Conservation (phyloP, 805 yeast species). For the Priceomyces haplophilus region DNA sequence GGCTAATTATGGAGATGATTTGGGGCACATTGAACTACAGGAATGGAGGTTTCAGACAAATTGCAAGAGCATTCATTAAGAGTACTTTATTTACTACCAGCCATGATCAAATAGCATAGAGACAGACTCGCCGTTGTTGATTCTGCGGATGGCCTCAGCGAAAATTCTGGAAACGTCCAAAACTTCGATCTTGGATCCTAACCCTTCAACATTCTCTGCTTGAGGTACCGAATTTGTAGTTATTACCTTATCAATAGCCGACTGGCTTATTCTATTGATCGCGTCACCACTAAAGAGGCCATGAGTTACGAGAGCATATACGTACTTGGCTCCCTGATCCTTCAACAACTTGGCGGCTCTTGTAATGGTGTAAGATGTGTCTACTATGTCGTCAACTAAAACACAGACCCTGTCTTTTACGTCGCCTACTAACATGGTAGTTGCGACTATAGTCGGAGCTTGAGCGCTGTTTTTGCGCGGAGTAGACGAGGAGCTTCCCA, state of each 20-base stretch:
- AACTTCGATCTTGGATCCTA: constrained; percentile 62
- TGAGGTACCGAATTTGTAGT: constrained; percentile 94
- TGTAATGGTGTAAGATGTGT: constrained; percentile 87
- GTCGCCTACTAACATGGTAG: constrained; percentile 96
- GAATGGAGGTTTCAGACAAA: not conserved
- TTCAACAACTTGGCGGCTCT: constrained; percentile 89
- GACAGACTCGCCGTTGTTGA: constrained; percentile 95
- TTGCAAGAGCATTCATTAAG: not conserved
- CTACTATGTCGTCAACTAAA: constrained; percentile 90
- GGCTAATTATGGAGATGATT: not conserved
- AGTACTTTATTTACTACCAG: constrained; percentile 33
- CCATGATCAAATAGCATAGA: constrained; percentile 90
- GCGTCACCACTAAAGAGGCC: constrained; percentile 95
- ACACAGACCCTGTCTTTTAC: constrained; percentile 84
- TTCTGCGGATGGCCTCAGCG: constrained; percentile 93
- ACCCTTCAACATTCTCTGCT: constrained; percentile 44
- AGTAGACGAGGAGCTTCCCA: constrained; percentile 9
- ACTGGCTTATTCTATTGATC: constrained; percentile 58
- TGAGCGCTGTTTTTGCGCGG: constrained; percentile 16
- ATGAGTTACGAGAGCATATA: constrained; percentile 87
- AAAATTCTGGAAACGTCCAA: constrained; percentile 84
- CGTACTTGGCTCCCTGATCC: constrained; percentile 87
- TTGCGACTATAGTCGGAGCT: constrained; percentile 50
- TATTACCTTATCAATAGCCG: constrained; percentile 77
- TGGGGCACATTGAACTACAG: not conserved